These are phyloP conservation scores for Oryza officinalis DNA, from an alignment of 176 grass and related monocot species.

Conservation along the genomic window DNA sequence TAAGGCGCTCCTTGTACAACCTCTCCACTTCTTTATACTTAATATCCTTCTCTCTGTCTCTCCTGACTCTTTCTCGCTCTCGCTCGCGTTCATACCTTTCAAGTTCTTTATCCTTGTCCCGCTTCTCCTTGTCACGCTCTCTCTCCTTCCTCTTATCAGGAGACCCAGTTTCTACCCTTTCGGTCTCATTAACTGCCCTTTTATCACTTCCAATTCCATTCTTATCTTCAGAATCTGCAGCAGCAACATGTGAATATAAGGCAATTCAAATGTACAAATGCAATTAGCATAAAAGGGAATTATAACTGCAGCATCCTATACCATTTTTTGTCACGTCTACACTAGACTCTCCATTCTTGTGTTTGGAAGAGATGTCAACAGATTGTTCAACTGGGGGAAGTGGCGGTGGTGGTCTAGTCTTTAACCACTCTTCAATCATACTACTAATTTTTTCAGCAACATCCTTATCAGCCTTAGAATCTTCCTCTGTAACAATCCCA, in stretches of 20 bases:
- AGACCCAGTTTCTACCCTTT: slow-evolving; percentile 66
- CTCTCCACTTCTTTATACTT: slow-evolving; percentile 79
- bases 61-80: slow-evolving; percentile 80
- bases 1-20: slow-evolving; percentile 68
- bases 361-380: slow-evolving; percentile 56
- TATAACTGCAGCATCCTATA: slow-evolving; percentile 11
- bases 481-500: slow-evolving; percentile 85
- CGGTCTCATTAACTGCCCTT: slow-evolving; percentile 61
- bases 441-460: slow-evolving; percentile 57
- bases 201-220: slow-evolving; percentile 62
- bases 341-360: slow-evolving; percentile 59
- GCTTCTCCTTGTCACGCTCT: slow-evolving; percentile 69
- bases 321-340: slow-evolving; percentile 66
- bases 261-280: slow-evolving; percentile 26
- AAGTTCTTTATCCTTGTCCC: slow-evolving; percentile 74
- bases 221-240: slow-evolving; percentile 74
- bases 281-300: not conserved
- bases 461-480: slow-evolving; percentile 71
- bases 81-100: slow-evolving; percentile 81
- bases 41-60: slow-evolving; percentile 85
- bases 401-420: slow-evolving; percentile 76
- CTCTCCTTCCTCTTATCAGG: slow-evolving; percentile 75
- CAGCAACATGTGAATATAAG: slow-evolving; percentile 19
- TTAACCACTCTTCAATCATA: slow-evolving; percentile 93
- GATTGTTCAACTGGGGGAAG: slow-evolving; percentile 55